These are phyloP conservation scores for Prinsepia uniflora DNA, from an alignment of 306 rosid species.

Conservation along the genomic window DNA sequence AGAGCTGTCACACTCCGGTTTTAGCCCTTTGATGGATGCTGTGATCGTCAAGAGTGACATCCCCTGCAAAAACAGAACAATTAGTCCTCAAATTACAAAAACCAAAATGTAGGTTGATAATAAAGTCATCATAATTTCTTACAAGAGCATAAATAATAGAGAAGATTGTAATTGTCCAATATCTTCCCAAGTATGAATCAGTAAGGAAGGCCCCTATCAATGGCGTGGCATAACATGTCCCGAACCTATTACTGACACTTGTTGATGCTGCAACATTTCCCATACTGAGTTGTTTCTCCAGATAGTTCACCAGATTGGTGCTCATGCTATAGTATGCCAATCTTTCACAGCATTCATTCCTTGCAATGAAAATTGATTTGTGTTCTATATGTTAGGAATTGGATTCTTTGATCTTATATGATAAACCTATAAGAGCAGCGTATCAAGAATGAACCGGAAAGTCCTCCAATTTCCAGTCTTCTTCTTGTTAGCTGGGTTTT, in stretches of 20 bases:
- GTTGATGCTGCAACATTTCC: slow-evolving; percentile 63
- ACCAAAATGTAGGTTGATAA: too few species aligned
- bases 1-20: slow-evolving; percentile 40
- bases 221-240: slow-evolving; percentile 82
- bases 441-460: slow-evolving; percentile 81
- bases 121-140: slow-evolving; percentile 20
- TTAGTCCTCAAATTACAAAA: background rate
- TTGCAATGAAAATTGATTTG: slow-evolving; percentile 32
- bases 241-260: slow-evolving; percentile 72
- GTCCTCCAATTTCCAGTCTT: slow-evolving; percentile 84
- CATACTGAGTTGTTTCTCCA: slow-evolving; percentile 46
- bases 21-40: slow-evolving; percentile 55
- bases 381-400: background rate
- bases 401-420: too few species aligned
- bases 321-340: slow-evolving; percentile 92
- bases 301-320: slow-evolving; percentile 86
- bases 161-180: slow-evolving; percentile 84
- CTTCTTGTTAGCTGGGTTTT: slow-evolving; percentile 62
- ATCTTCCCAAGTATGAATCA: slow-evolving; percentile 92
- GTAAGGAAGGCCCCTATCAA: slow-evolving; percentile 89
- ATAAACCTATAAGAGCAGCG: background rate
- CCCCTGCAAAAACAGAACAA: slow-evolving; percentile 23
- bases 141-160: slow-evolving; percentile 58
- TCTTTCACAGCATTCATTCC: slow-evolving; percentile 81
- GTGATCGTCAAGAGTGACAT: slow-evolving; percentile 61